These are phyloP conservation scores for Clitoria ternatea DNA, from an alignment of 306 rosid species.

Conservation along the genomic window DNA sequence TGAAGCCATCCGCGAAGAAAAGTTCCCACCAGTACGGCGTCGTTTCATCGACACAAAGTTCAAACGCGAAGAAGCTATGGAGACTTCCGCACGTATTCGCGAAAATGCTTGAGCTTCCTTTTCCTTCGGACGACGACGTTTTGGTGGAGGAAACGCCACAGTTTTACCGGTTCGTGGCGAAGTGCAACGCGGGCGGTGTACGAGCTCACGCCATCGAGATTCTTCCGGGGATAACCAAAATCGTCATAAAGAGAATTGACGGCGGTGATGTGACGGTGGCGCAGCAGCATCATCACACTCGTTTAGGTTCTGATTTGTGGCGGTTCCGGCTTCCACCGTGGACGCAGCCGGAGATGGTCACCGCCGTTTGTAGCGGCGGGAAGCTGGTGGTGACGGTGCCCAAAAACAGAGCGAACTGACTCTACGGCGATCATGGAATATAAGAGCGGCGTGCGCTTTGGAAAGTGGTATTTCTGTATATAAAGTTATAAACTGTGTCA, in stretches of 20 bases:
- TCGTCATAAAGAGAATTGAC: slow-evolving; percentile 35
- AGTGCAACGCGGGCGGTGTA: slow-evolving; percentile 26
- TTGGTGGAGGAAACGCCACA: slow-evolving; percentile 41
- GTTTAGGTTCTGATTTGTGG: slow-evolving; percentile 27
- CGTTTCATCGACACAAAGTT: slow-evolving; percentile 15
- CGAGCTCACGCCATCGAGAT: slow-evolving; percentile 43
- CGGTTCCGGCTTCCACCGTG: slow-evolving; percentile 48
- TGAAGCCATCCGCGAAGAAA: slow-evolving; percentile 25
- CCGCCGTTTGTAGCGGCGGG: slow-evolving; percentile 36
- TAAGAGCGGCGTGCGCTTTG: background rate
- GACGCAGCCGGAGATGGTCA: slow-evolving; percentile 45
- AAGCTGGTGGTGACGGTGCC: slow-evolving; percentile 60
- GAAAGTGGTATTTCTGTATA: background rate
- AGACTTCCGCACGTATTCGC: slow-evolving; percentile 57
- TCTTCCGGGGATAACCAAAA: slow-evolving; percentile 42
- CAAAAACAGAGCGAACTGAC: slow-evolving; percentile 27
- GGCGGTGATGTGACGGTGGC: slow-evolving; percentile 25
- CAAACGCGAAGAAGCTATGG: slow-evolving; percentile 33
- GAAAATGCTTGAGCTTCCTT: slow-evolving; percentile 49
- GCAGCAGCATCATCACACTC: background rate
- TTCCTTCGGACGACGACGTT: slow-evolving; percentile 44
- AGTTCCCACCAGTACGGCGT: slow-evolving; percentile 23
- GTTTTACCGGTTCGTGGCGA: slow-evolving; percentile 35
- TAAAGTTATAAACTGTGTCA: background rate
- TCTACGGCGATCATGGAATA: background rate